These are phyloP conservation scores for Auriculariales sp. DNA, from an alignment of 768 basidiomycete species.

Conservation along the genomic window DNA sequence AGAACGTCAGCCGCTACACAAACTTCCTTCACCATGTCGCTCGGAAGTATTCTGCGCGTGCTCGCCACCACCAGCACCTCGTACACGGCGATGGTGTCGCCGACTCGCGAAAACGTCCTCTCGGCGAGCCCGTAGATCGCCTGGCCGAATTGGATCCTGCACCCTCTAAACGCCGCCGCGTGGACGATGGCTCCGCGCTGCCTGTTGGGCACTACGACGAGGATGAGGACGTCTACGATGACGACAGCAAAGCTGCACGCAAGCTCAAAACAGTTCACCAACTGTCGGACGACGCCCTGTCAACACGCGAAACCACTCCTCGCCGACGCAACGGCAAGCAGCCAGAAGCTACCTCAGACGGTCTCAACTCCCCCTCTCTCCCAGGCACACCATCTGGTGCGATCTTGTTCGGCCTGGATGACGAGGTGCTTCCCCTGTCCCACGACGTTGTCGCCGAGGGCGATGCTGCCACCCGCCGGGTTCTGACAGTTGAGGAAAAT, in stretches of 20 bases:
- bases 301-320: not conserved
- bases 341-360: not conserved
- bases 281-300: not conserved
- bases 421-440: slow-evolving; percentile 52
- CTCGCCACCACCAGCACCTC: not conserved
- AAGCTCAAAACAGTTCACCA: not conserved
- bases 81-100: not conserved
- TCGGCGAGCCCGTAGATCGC: not conserved
- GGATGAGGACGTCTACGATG: slow-evolving; percentile 5
- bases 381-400: slow-evolving; percentile 25
- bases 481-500: slow-evolving; percentile 65
- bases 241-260: not conserved
- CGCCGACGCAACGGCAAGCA: not conserved
- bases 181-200: slow-evolving; percentile 7
- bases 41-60: too few species aligned
- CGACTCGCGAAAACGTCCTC: not conserved
- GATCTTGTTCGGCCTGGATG: slow-evolving; percentile 59
- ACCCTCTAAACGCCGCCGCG: slow-evolving; percentile 5
- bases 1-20: slow-evolving; percentile 26
- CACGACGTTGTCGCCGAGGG: slow-evolving; percentile 70
- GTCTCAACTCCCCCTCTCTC: not conserved
- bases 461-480: slow-evolving; percentile 51
- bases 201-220: slow-evolving; percentile 7
- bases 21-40: slow-evolving; percentile 16
- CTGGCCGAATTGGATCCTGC: not conserved